Percentiles rank a stretch among this genome's conserved stretches.
These are phyloP conservation scores for Apophysomyces sp. DNA, from an alignment of 371 early-diverging fungal species.

Conservation along the genomic window DNA sequence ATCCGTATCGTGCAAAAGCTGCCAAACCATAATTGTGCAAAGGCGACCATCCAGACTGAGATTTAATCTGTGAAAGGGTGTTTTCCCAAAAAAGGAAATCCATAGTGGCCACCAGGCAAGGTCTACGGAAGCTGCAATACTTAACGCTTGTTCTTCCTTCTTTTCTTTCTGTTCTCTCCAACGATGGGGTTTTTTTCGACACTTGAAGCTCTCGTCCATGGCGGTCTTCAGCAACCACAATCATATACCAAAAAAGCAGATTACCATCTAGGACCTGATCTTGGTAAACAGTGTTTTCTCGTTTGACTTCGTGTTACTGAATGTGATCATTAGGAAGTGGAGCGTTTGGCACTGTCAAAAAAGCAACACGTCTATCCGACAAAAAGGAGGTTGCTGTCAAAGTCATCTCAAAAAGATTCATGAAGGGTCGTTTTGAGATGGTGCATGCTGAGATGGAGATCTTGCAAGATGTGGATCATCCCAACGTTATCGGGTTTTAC, in stretches of 20 bases:
- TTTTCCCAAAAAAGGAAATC: neutral
- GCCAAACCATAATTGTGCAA: neutral
- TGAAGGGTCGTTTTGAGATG: slow-evolving; percentile 69
- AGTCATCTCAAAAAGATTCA: slow-evolving; percentile 71
- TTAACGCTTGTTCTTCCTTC: neutral
- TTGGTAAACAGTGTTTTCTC: too few species aligned
- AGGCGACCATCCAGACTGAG: too few species aligned
- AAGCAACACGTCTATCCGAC: slow-evolving; percentile 57
- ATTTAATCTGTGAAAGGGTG: neutral
- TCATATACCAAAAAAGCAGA: slow-evolving; percentile 70
- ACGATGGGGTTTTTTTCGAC: slow-evolving; percentile 31
- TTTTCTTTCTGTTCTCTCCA: neutral
- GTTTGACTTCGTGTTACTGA: neutral
- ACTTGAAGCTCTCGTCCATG: slow-evolving; percentile 44
- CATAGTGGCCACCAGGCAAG: neutral
- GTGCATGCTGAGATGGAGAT: slow-evolving; percentile 76
- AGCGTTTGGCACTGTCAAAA: slow-evolving; percentile 72
- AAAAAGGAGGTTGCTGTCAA: slow-evolving; percentile 75
- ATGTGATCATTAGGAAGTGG: slow-evolving; percentile 58
- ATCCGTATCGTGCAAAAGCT: neutral
- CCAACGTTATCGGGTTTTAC: slow-evolving; percentile 77
- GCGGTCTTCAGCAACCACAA: slow-evolving; percentile 56
- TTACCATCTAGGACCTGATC: slow-evolving; percentile 58
- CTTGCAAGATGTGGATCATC: slow-evolving; percentile 69
- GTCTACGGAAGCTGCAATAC: neutral